Conservation (phyloP, 2,329 filamentous ascomycete species). For the Stemphylium vesicarium region DNA sequence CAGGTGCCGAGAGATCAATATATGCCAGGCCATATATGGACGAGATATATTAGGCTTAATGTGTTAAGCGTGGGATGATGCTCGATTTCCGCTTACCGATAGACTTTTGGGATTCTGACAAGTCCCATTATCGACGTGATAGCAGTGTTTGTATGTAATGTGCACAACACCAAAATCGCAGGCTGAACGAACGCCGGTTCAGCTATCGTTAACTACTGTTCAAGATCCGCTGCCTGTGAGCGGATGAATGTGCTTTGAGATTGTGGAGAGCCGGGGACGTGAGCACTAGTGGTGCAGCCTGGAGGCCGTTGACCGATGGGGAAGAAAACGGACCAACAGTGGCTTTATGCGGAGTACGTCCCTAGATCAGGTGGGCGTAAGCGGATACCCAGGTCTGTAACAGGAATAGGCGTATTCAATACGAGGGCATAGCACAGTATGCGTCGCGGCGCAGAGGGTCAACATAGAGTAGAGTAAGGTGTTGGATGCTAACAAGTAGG, state of each 20-base stretch:
- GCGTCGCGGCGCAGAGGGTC: neutral
- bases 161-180: neutral
- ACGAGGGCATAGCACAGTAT: neutral
- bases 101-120: neutral
- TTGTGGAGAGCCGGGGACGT: slow-evolving; percentile 9
- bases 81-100: slow-evolving; percentile 6
- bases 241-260: neutral
- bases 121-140: neutral
- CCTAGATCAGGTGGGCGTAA: neutral
- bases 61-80: neutral
- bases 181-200: neutral
- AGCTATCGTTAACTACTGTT: neutral
- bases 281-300: slow-evolving; percentile 7
- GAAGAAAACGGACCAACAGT: neutral
- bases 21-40: neutral
- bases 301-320: neutral
- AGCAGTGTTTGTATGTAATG: too few species aligned
- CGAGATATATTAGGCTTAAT: neutral
- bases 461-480: neutral
- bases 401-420: neutral
- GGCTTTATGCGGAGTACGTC: neutral
- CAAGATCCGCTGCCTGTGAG: neutral
- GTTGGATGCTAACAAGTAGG: too few species aligned
- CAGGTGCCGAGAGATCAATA: neutral
- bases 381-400: neutral